These are phyloP conservation scores for Pugionium dolabratum DNA, from an alignment of 345 rosid genomes.

Conservation along the genomic window DNA sequence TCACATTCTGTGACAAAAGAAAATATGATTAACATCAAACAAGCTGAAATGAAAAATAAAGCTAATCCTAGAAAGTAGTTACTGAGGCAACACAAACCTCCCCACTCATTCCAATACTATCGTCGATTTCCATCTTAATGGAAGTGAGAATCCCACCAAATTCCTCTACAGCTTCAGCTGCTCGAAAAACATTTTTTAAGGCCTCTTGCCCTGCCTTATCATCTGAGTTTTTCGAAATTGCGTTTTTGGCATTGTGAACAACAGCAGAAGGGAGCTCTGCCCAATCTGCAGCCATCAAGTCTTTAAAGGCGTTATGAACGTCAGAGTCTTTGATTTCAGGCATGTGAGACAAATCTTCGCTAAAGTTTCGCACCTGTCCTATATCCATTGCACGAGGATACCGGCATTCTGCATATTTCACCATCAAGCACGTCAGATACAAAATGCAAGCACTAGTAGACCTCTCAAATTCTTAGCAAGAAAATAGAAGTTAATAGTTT, in stretches of 20 bases:
- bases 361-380: conserved; percentile 55
- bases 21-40: conserved; percentile 9
- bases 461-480: conserved; percentile 13
- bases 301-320: conserved; percentile 63
- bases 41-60: background rate
- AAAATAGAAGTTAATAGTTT: background rate
- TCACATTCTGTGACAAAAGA: conserved; percentile 59
- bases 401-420: conserved; percentile 43
- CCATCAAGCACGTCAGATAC: conserved; percentile 2
- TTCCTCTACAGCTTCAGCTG: conserved; percentile 93
- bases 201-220: conserved; percentile 80
- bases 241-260: conserved; percentile 56
- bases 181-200: conserved; percentile 61
- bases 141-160: conserved; percentile 68
- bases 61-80: background rate
- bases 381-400: conserved; percentile 47
- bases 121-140: conserved; percentile 86
- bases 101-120: conserved; percentile 78
- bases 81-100: conserved; percentile 56
- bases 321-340: conserved; percentile 65
- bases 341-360: conserved; percentile 65
- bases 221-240: conserved; percentile 57
- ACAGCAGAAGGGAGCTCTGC: conserved; percentile 60
- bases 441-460: background rate
- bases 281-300: conserved; percentile 85